These are phyloP conservation scores for Candida patagonica DNA, from an alignment of 805 yeast species.

Conservation along the genomic window DNA sequence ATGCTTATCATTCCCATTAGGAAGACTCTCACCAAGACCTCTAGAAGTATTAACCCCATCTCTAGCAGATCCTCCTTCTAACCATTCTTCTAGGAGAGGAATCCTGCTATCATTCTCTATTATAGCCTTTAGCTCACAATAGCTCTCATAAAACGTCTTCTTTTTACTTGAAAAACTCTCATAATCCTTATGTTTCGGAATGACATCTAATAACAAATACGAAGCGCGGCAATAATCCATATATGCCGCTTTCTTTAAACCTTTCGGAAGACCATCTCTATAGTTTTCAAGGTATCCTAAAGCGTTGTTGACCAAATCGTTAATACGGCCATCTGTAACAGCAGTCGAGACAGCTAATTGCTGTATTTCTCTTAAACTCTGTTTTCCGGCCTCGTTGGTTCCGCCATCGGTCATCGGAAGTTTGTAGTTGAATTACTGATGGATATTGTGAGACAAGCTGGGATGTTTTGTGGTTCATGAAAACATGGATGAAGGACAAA, in stretches of 20 bases:
- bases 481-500: too few species aligned
- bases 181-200: slow-evolving; percentile 19
- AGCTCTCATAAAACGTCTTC: slow-evolving; percentile 16
- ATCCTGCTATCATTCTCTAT: slow-evolving; percentile 7
- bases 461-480: too few species aligned
- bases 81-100: slow-evolving; percentile 5
- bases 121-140: slow-evolving; percentile 11
- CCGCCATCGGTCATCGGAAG: not conserved
- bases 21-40: not conserved
- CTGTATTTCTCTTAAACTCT: slow-evolving; percentile 10
- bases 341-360: slow-evolving; percentile 13
- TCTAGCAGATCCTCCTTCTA: slow-evolving; percentile 2
- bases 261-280: slow-evolving; percentile 13
- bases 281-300: slow-evolving; percentile 18
- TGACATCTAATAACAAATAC: slow-evolving; percentile 14
- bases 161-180: slow-evolving; percentile 11
- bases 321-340: slow-evolving; percentile 11
- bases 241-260: slow-evolving; percentile 16
- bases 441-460: too few species aligned
- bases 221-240: slow-evolving; percentile 18
- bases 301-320: slow-evolving; percentile 16
- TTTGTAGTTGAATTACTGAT: too few species aligned
- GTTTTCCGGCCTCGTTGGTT: not conserved
- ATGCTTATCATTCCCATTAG: not conserved
- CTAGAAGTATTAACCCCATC: not conserved